Evolutionary conservation across 148 eudicot species (phyloP).

Genomic region (Silene uniflora): DNA sequence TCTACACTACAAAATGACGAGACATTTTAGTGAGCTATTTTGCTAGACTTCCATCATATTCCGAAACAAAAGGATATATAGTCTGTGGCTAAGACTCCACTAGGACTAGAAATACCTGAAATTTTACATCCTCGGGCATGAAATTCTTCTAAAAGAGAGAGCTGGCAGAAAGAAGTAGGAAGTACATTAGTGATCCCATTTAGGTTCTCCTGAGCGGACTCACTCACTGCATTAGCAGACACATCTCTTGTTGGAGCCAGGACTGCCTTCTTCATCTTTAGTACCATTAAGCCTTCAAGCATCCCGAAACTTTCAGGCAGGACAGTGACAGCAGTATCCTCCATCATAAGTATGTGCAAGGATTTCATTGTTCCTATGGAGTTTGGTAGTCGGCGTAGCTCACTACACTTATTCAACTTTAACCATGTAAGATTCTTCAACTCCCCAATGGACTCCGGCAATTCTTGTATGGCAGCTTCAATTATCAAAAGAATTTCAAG

Average conservation of each 20-base stretch:
- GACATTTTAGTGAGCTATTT: too few species aligned
- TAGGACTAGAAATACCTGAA: constrained; percentile 19
- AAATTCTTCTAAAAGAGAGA: constrained; percentile 40
- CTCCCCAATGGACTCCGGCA: constrained; percentile 49
- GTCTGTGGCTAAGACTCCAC: neutral
- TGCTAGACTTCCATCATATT: neutral
- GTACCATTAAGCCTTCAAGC: constrained; percentile 35
- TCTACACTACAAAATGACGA: too few species aligned
- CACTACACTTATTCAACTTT: constrained; percentile 35
- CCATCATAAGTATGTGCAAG: constrained; percentile 39
- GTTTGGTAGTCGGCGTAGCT: constrained; percentile 36
- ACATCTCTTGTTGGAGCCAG: neutral
- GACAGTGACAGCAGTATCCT: constrained; percentile 35
- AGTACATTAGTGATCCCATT: constrained; percentile 16
- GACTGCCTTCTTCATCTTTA: constrained; percentile 42
- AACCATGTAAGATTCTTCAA: constrained; percentile 43
- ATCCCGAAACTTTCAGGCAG: constrained; percentile 55
- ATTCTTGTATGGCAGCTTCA: constrained; percentile 33
- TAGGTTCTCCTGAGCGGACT: neutral
- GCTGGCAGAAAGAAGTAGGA: constrained; percentile 44
- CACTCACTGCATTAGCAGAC: neutral
- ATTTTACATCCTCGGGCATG: constrained; percentile 52
- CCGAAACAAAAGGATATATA: neutral
- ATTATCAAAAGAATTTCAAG: constrained; percentile 33
- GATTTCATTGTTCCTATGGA: constrained; percentile 40